These are phyloP conservation scores for Talaromyces thailandensis DNA, from an alignment of 495 filamentous ascomycete species.

Conservation along the genomic window DNA sequence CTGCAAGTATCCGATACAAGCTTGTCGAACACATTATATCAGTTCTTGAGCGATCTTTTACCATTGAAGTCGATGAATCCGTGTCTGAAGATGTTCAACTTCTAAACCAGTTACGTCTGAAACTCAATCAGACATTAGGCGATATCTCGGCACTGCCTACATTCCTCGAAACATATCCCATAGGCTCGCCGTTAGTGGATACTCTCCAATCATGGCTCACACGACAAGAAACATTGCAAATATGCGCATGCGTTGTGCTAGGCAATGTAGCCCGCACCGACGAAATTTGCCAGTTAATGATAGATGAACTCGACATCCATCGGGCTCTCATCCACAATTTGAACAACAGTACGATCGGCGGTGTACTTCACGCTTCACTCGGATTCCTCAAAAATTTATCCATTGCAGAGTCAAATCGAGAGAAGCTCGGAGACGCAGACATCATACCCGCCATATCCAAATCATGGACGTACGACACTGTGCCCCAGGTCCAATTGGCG, in stretches of 20 bases:
- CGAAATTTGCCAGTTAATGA: slow-evolving; percentile 47
- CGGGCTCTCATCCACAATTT: slow-evolving; percentile 46
- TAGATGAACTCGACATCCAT: slow-evolving; percentile 44
- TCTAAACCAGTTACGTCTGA: slow-evolving; percentile 43
- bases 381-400: slow-evolving; percentile 77
- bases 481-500: slow-evolving; percentile 63
- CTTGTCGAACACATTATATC: slow-evolving; percentile 23
- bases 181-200: slow-evolving; percentile 36
- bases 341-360: slow-evolving; percentile 28
- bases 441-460: slow-evolving; percentile 45
- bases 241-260: slow-evolving; percentile 66
- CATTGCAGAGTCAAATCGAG: slow-evolving; percentile 56
- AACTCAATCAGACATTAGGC: slow-evolving; percentile 48
- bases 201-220: slow-evolving; percentile 49
- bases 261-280: slow-evolving; percentile 74
- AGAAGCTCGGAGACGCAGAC: slow-evolving; percentile 43
- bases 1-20: slow-evolving; percentile 25
- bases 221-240: slow-evolving; percentile 49
- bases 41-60: slow-evolving; percentile 23
- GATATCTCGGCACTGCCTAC: slow-evolving; percentile 52
- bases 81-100: slow-evolving; percentile 39
- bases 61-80: slow-evolving; percentile 17
- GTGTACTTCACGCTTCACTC: slow-evolving; percentile 56
- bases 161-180: slow-evolving; percentile 44
- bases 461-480: slow-evolving; percentile 50